Evolutionary conservation across 495 filamentous ascomycete species (phyloP), one percentile per base, ranked within the genome.

Genomic region (Sabuloglossum arenarium): DNA sequence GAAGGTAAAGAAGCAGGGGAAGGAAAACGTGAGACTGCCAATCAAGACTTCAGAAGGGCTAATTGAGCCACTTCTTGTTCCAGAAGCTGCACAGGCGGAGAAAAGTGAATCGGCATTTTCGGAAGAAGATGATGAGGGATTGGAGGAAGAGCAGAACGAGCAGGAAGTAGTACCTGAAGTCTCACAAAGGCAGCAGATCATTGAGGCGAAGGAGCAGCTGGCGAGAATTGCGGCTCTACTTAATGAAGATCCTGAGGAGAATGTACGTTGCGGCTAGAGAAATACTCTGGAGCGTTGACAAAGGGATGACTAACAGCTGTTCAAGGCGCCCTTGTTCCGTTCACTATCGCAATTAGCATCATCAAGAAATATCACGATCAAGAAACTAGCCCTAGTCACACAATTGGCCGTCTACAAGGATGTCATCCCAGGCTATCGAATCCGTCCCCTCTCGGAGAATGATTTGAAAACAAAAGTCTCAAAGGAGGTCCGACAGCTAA

Each of bases 321-420:
- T 54, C 2, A 29, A 54, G 56, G 12, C 53, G 6, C 1, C 28
- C 1, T 42, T 54, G 21, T 84, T 96, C 68, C 83, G 84, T 65
- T 75, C 76, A 6, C 70, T 98, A 65, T 79, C 81, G 16, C 76
- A 84, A 59, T 79, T 97, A 62, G 82, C 79, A 32, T 73, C 81
- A 45, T 82, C 80, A 1, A 64, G 71, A 8, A 82, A 88, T 58
- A 65, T 76, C 31, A 80, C 83, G 6, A 81, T 97, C 62, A 80
- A 83, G 69, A 91, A 87, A 63, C 72, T 98, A 53, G 84, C 82
- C 24, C 67, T 98, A 27, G 85, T 79, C 16, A 83, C 88, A 21
- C 88, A 94, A 67, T 73, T 89, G 64, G 80, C 89, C 6, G 76
- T 96, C n/a, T 98, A 87, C 68, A 93, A 88, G 65, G 89, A 97